Base-by-base conservation (phyloP, 1,139 yeast genomes). In the Kodamaea sp. region DNA sequence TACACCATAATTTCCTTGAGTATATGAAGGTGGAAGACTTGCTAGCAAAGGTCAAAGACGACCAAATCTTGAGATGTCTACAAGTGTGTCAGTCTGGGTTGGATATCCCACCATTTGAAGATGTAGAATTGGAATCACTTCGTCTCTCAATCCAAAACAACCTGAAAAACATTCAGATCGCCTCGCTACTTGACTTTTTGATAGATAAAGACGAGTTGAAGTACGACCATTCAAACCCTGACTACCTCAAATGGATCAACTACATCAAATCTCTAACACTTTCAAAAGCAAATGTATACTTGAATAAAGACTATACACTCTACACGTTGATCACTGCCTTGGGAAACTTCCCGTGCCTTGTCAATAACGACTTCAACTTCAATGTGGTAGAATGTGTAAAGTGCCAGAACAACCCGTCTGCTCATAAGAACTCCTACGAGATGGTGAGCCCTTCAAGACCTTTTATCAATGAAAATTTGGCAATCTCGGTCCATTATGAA, bases 311-410 rank as follows among this genome's bases (percentile, higher is more conserved):
- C 15, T 42, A 44, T 9, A 45, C 57, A 1, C 32, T 63, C 15
- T 58, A 62, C 40, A 54, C 72, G 0, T 36, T 67, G 4, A 53
- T 72, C 4, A 60, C 70, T 4, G 62, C 78, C 0, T 43, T 77
- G 22, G 74, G 79, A 7, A 55, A 65, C 34, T 63, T 65, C 32
- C 65, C 75, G 1, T 77, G 83, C 46, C 42, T 73, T 20, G 35
- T 59, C 0, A 55, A 60, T 15, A 60, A 58, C 0, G 68, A 65
- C 32, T 71, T 49, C 40, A 58, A 73, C 39, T 46, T 50, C 15
- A 39, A 47, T 1, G 40, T 56, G 0, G 47, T 48, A 6, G 61
- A 62, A 25, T 81, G 87, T 48, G 40, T 46, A 1, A 46, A 50
- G 9, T 80, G 85, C 58, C 75, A 62, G 5, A 49, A 54, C 9